phyloP scores from a whole-genome alignment of 1,284 basidiomycete species.

The Puccinia horiana region DNA sequence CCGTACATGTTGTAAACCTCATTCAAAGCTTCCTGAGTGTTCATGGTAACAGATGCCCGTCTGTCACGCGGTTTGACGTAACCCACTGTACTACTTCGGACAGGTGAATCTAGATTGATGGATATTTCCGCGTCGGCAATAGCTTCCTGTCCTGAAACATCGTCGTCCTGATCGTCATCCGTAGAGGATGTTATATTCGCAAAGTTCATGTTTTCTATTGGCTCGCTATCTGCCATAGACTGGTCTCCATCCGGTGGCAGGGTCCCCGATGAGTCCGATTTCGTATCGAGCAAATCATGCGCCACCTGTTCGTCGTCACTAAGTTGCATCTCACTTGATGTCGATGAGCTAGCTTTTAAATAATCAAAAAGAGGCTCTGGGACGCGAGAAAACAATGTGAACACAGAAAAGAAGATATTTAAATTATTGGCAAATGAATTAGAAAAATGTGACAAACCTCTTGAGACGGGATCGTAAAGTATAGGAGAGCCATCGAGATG shows the following conservation, averaged over 20 bases:
- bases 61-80: slow-evolving; percentile 36
- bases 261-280: slow-evolving; percentile 29
- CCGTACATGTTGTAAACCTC: slow-evolving; percentile 46
- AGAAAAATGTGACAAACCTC: slow-evolving; percentile 27
- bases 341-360: slow-evolving; percentile 20
- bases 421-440: neutral
- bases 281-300: slow-evolving; percentile 13
- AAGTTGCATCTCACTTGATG: slow-evolving; percentile 47
- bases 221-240: slow-evolving; percentile 19
- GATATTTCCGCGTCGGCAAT: slow-evolving; percentile 47
- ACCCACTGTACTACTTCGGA: slow-evolving; percentile 11
- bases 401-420: neutral
- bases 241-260: slow-evolving; percentile 19
- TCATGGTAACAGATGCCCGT: slow-evolving; percentile 44
- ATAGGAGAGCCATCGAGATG: slow-evolving; percentile 45
- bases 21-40: slow-evolving; percentile 44
- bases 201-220: neutral
- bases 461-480: slow-evolving; percentile 29
- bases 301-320: slow-evolving; percentile 35
- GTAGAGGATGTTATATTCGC: slow-evolving; percentile 23
- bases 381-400: neutral
- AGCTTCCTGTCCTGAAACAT: slow-evolving; percentile 17
- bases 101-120: slow-evolving; percentile 43
- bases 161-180: slow-evolving; percentile 25
- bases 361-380: slow-evolving; percentile 47